These are phyloP conservation scores for Pichia thaimueangensis DNA, from an alignment of 805 yeast genomes.

Conservation along the genomic window DNA sequence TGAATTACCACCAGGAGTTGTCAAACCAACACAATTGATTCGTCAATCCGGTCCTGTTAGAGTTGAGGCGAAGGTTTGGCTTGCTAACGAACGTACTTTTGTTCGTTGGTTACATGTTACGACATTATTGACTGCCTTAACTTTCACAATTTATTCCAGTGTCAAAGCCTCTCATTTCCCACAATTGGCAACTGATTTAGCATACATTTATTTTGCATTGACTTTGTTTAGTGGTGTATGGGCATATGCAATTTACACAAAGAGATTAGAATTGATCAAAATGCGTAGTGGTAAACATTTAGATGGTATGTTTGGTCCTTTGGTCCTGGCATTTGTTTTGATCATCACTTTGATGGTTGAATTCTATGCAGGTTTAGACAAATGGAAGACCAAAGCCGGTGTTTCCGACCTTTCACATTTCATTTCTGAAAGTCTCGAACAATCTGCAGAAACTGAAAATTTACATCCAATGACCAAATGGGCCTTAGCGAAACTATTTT, in stretches of 20 bases:
- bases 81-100: slow-evolving; percentile 96
- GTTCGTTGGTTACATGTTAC: slow-evolving; percentile 92
- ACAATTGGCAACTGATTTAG: slow-evolving; percentile 58
- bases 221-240: slow-evolving; percentile 81
- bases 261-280: slow-evolving; percentile 64
- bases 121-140: slow-evolving; percentile 73
- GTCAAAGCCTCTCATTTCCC: slow-evolving; percentile 61
- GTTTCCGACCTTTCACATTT: slow-evolving; percentile 11
- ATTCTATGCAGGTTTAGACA: slow-evolving; percentile 58
- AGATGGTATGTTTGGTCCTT: slow-evolving; percentile 87
- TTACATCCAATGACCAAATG: slow-evolving; percentile 25
- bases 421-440: slow-evolving; percentile 7
- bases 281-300: slow-evolving; percentile 81
- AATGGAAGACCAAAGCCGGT: slow-evolving; percentile 21
- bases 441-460: slow-evolving; percentile 13
- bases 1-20: slow-evolving; percentile 82
- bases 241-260: slow-evolving; percentile 77
- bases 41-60: slow-evolving; percentile 88
- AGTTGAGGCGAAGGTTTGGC: slow-evolving; percentile 97
- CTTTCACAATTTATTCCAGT: slow-evolving; percentile 74
- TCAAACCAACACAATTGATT: slow-evolving; percentile 68
- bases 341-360: slow-evolving; percentile 61
- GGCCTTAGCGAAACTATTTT: slow-evolving; percentile 21
- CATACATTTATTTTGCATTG: slow-evolving; percentile 72
- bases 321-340: slow-evolving; percentile 67